These are phyloP conservation scores for Neurospora tetraspora DNA, from an alignment of 495 filamentous ascomycete genomes.

Conservation along the genomic window DNA sequence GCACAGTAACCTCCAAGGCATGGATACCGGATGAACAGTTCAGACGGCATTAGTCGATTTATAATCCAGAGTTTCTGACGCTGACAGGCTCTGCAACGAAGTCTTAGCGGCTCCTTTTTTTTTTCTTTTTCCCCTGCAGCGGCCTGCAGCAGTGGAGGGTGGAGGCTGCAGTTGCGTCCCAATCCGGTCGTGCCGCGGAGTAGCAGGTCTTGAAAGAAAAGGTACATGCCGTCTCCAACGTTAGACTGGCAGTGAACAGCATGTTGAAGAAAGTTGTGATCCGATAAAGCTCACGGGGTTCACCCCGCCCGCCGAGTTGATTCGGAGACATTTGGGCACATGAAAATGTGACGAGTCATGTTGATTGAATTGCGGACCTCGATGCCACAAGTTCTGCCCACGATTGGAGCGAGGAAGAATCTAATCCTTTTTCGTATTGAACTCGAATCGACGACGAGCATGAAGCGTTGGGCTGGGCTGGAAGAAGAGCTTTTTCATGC, in stretches of 20 bases:
- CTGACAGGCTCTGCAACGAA: background rate
- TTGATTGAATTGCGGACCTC: background rate
- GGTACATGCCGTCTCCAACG: background rate
- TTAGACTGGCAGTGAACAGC: background rate
- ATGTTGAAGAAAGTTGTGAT: background rate
- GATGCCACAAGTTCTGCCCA: background rate
- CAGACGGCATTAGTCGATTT: background rate
- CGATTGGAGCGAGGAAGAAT: background rate
- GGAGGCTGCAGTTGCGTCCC: background rate
- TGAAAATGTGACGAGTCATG: background rate
- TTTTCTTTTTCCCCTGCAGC: background rate
- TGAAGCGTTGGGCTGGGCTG: background rate
- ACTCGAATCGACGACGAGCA: background rate
- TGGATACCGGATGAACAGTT: background rate
- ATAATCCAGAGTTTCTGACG: background rate
- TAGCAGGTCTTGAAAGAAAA: background rate
- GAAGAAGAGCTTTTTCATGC: background rate
- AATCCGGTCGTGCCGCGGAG: background rate
- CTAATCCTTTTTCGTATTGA: background rate
- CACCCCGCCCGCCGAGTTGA: background rate
- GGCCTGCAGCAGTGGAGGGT: background rate
- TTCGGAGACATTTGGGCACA: background rate
- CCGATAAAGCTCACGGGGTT: background rate
- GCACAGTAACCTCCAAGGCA: background rate
- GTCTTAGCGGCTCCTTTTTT: too few species aligned